phyloP scores from a whole-genome alignment of 2,329 filamentous ascomycete species.

The Claviceps quebecensis region DNA sequence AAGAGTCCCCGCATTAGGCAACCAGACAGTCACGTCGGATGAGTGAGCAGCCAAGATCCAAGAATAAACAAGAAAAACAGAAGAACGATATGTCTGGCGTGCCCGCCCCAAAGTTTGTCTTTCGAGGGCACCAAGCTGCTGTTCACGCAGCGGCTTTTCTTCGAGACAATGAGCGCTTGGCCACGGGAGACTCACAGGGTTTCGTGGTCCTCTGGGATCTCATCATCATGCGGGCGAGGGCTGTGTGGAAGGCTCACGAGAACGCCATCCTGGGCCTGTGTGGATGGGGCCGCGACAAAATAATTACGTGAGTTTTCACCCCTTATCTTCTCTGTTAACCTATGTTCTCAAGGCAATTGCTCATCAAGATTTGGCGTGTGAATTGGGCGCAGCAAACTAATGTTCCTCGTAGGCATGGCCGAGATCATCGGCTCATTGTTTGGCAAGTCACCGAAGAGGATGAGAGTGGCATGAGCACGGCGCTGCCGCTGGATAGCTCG shows the following conservation, averaged over 20 bases:
- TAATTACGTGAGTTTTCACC: constrained; percentile 62
- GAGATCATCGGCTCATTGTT: constrained; percentile 73
- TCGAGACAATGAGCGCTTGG: constrained; percentile 57
- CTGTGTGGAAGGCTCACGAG: constrained; percentile 77
- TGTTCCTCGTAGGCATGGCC: constrained; percentile 53
- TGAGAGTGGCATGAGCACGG: constrained; percentile 50
- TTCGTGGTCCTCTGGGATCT: constrained; percentile 81
- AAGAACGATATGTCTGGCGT: constrained; percentile 14
- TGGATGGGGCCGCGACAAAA: constrained; percentile 54
- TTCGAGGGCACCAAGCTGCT: constrained; percentile 72
- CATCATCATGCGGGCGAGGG: constrained; percentile 62
- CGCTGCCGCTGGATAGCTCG: constrained; percentile 54
- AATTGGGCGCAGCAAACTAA: not conserved
- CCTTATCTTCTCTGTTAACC: no score
- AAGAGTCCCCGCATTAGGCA: not conserved
- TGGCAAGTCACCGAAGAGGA: constrained; percentile 58
- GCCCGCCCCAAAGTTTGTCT: constrained; percentile 42
- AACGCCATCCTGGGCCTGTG: constrained; percentile 62
- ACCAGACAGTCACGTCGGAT: not conserved
- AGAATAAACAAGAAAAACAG: not conserved
- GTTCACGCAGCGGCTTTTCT: constrained; percentile 68
- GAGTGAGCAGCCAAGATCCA: not conserved
- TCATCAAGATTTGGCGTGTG: no score
- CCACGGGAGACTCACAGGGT: constrained; percentile 81
- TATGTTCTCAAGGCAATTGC: no score